Evolutionary conservation across 129 eudicot species (phyloP).

Genomic region (Flaveria sonorensis): DNA sequence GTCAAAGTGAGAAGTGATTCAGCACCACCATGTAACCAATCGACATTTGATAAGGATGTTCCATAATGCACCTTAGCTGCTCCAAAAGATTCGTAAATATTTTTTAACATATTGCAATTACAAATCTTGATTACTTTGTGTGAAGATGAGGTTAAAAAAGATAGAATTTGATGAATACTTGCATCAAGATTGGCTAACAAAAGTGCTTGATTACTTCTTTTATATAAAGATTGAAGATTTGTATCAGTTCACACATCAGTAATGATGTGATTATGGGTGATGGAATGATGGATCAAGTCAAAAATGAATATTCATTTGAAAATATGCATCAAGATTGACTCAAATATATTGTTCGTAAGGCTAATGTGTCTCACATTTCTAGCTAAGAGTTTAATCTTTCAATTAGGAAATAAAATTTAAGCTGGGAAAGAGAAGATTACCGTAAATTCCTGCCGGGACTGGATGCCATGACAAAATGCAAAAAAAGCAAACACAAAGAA

Average conservation of each 20-base stretch:
- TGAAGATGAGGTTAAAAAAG: not conserved
- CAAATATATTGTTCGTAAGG: not conserved
- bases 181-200: constrained; percentile 23
- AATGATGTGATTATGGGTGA: not conserved
- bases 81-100: constrained; percentile 9
- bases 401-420: constrained; percentile 13
- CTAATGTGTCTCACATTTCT: constrained; percentile 1
- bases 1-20: constrained; percentile 94
- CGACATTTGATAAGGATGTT: constrained; percentile 95
- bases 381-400: not conserved
- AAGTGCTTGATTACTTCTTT: not conserved
- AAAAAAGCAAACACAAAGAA: constrained; percentile 29
- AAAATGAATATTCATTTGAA: not conserved
- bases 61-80: constrained; percentile 97
- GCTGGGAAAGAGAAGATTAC: constrained; percentile 51
- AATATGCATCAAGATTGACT: constrained; percentile 7
- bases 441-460: constrained; percentile 98
- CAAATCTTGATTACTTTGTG: not conserved
- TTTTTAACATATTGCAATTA: not conserved
- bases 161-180: not conserved
- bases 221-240: not conserved
- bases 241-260: not conserved
- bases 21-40: constrained; percentile 96
- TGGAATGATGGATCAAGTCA: not conserved
- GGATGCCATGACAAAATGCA: constrained; percentile 38